Evolutionary conservation across 345 rosid species (phyloP).

Genomic region (Erysimum cheiranthoides): DNA sequence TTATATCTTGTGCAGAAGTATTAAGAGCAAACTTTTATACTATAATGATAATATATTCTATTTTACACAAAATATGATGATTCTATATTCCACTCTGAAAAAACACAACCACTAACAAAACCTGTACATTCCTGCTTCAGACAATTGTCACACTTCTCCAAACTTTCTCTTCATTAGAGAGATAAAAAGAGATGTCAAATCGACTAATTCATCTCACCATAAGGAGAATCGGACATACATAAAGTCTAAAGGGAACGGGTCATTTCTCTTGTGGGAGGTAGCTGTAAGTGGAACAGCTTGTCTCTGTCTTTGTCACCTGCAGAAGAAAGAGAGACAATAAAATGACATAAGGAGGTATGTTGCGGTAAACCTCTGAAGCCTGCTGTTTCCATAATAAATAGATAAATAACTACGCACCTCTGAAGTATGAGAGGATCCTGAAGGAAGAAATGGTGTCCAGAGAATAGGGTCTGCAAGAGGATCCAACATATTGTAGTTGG

Average conservation of each 20-base stretch:
- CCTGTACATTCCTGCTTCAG: slow-evolving; percentile 42
- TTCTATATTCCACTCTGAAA: slow-evolving; percentile 41
- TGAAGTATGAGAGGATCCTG: slow-evolving; percentile 65
- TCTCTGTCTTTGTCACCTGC: slow-evolving; percentile 48
- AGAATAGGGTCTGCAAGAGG: slow-evolving; percentile 79
- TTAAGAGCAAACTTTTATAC: slow-evolving; percentile 35
- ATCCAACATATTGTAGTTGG: slow-evolving; percentile 79
- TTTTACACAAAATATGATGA: slow-evolving; percentile 34
- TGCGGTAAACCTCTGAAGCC: not conserved
- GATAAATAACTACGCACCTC: slow-evolving; percentile 60
- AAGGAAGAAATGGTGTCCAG: slow-evolving; percentile 84
- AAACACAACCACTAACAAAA: slow-evolving; percentile 37
- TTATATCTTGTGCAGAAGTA: slow-evolving; percentile 17
- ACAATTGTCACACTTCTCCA: slow-evolving; percentile 26
- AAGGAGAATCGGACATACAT: slow-evolving; percentile 31
- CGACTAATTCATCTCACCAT: slow-evolving; percentile 32
- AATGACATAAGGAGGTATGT: not conserved
- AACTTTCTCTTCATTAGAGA: slow-evolving; percentile 4
- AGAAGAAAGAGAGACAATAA: slow-evolving; percentile 10
- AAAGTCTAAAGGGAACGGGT: slow-evolving; percentile 9
- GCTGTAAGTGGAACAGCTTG: slow-evolving; percentile 45
- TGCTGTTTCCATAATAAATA: not conserved
- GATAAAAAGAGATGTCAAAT: slow-evolving; percentile 20
- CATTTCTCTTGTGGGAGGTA: slow-evolving; percentile 45
- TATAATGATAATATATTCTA: slow-evolving; percentile 12